A percentile compares a stretch with the other conserved stretches of the same genome.
Evolutionary conservation across 73 alveolate species (phyloP).

Genomic region (Stentor coeruleus): DNA sequence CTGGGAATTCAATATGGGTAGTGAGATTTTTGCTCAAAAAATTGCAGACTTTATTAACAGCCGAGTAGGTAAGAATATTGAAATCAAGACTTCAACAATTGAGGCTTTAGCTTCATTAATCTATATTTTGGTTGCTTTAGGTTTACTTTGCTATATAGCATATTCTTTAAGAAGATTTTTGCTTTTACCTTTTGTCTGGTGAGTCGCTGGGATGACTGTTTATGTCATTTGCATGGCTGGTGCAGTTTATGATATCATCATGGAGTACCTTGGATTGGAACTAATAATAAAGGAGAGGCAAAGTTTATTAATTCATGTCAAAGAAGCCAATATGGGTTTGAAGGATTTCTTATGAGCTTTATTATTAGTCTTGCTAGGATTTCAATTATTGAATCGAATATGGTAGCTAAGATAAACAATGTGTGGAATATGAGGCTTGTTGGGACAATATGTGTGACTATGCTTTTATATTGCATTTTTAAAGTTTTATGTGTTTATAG

Average conservation of each 20-base stretch:
- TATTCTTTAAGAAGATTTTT: constrained; percentile 34
- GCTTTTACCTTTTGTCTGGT: constrained; percentile 61
- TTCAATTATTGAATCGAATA: not conserved
- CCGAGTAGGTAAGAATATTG: constrained; percentile 29
- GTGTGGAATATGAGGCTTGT: constrained; percentile 39
- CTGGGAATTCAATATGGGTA: constrained; percentile 33
- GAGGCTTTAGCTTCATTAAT: constrained; percentile 28
- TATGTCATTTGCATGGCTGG: constrained; percentile 76
- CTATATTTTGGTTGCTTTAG: not conserved
- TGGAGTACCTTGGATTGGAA: constrained; percentile 56
- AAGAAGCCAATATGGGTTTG: constrained; percentile 78
- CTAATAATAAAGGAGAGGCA: constrained; percentile 33
- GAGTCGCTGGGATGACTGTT: constrained; percentile 44
- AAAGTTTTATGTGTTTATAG: constrained; percentile 42
- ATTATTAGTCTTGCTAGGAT: constrained; percentile 27
- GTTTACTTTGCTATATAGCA: constrained; percentile 10
- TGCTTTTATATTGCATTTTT: constrained; percentile 30
- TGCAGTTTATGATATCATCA: constrained; percentile 62
- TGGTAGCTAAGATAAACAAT: constrained; percentile 9
- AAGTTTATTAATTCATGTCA: constrained; percentile 66
- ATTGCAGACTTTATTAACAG: constrained; percentile 48
- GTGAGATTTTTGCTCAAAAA: constrained; percentile 31
- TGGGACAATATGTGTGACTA: constrained; percentile 24
- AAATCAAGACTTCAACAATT: constrained; percentile 26
- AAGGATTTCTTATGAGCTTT: constrained; percentile 63